Evolutionary conservation across 805 yeast species (phyloP).

Genomic region (Monosporozyma servazzii): DNA sequence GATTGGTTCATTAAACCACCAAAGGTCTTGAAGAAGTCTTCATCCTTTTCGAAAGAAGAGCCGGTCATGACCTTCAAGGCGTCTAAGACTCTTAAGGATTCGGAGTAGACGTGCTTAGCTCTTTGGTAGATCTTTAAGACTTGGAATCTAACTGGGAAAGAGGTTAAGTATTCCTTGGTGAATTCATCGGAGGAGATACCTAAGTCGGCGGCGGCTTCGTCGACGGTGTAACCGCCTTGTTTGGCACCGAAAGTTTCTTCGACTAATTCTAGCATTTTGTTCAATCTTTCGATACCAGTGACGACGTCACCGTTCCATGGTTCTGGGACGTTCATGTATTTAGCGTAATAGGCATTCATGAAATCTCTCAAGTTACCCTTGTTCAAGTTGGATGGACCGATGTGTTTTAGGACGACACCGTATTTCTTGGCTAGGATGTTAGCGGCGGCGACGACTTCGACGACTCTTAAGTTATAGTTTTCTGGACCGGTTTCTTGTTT

Average conservation of each 20-base stretch:
- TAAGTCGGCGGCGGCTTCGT: conserved; percentile 38
- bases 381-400: conserved; percentile 28
- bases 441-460: conserved; percentile 62
- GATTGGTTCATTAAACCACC: conserved; percentile 53
- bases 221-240: conserved; percentile 41
- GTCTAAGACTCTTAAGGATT: conserved; percentile 48
- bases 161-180: conserved; percentile 35
- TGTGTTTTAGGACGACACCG: conserved; percentile 37
- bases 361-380: conserved; percentile 61
- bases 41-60: conserved; percentile 13
- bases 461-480: conserved; percentile 62
- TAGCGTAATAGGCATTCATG: conserved; percentile 39
- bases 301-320: conserved; percentile 43
- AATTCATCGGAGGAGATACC: conserved; percentile 37
- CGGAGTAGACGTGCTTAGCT: conserved; percentile 53
- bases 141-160: conserved; percentile 48
- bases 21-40: conserved; percentile 33
- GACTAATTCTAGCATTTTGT: conserved; percentile 34
- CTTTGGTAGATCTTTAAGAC: conserved; percentile 46
- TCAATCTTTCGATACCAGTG: conserved; percentile 34
- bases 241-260: conserved; percentile 35
- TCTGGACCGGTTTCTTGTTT: conserved; percentile 63
- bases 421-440: conserved; percentile 44
- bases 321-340: conserved; percentile 18
- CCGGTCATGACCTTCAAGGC: conserved; percentile 36